Evolutionary conservation across 805 yeast genomes (phyloP).

Genomic region (Ogataea methanolica): DNA sequence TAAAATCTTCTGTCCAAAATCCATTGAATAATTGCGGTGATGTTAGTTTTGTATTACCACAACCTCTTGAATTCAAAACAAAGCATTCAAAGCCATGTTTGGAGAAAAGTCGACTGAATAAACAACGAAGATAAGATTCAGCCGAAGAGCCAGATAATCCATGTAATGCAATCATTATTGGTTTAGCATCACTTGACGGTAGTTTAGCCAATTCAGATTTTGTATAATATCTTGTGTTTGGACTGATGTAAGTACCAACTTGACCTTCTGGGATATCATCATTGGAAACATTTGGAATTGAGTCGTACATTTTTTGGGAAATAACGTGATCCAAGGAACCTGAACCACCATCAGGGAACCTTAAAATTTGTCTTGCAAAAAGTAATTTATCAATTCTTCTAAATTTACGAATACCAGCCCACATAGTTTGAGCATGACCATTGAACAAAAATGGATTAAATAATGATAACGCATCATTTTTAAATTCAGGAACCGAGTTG

Average conservation of each 20-base stretch:
- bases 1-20: slow-evolving; percentile 65
- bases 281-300: slow-evolving; percentile 14
- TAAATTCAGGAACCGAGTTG: slow-evolving; percentile 36
- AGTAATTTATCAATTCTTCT: slow-evolving; percentile 50
- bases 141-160: slow-evolving; percentile 87
- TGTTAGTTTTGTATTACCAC: slow-evolving; percentile 64
- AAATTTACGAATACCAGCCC: slow-evolving; percentile 52
- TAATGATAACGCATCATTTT: slow-evolving; percentile 44
- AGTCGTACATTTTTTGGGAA: slow-evolving; percentile 27
- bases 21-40: slow-evolving; percentile 70
- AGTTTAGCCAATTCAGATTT: slow-evolving; percentile 36
- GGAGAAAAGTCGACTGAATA: slow-evolving; percentile 36
- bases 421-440: slow-evolving; percentile 76
- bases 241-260: slow-evolving; percentile 35
- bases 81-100: slow-evolving; percentile 51
- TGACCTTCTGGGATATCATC: slow-evolving; percentile 33
- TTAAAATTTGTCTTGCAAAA: slow-evolving; percentile 68
- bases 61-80: slow-evolving; percentile 73
- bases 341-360: slow-evolving; percentile 61
- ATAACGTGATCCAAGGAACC: slow-evolving; percentile 74
- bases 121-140: slow-evolving; percentile 66
- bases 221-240: slow-evolving; percentile 50
- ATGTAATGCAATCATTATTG: slow-evolving; percentile 63
- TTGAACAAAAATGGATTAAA: slow-evolving; percentile 61
- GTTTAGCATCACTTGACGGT: slow-evolving; percentile 35